Evolutionary conservation across 306 rosid species (phyloP).

Genomic region (Hippophae tibetana): DNA sequence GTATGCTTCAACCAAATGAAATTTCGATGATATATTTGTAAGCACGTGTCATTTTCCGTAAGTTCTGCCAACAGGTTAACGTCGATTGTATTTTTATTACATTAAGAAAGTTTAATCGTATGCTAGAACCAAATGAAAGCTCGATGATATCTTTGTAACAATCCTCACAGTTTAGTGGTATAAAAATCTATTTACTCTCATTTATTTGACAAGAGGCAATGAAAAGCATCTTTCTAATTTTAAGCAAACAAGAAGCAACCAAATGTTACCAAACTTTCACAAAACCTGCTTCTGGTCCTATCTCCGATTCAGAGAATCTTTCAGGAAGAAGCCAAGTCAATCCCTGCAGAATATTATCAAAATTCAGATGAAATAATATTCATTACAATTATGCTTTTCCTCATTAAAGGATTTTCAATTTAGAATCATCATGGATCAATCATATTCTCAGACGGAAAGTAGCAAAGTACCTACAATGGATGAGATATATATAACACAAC

Average conservation of each 20-base stretch:
- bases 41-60: too few relatives aligned
- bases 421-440: background rate
- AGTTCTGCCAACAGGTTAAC: too few relatives aligned
- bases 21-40: too few relatives aligned
- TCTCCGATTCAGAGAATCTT: conserved; percentile 88
- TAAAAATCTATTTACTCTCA: too few relatives aligned
- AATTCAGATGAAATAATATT: conserved; percentile 14
- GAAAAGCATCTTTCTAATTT: background rate
- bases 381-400: background rate
- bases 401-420: background rate
- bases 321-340: conserved; percentile 96
- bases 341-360: conserved; percentile 55
- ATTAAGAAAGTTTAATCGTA: too few relatives aligned
- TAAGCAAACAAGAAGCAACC: conserved; percentile 43
- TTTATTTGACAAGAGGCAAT: too few relatives aligned
- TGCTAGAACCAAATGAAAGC: too few relatives aligned
- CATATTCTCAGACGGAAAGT: background rate
- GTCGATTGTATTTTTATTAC: too few relatives aligned
- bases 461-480: background rate
- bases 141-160: too few relatives aligned
- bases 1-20: too few relatives aligned
- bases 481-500: background rate
- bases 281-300: conserved; percentile 99
- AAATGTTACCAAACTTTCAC: conserved; percentile 82
- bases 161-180: too few relatives aligned